These are phyloP conservation scores for Apiotrichum siamense DNA, from an alignment of 1,284 basidiomycete genomes.

Conservation along the genomic window DNA sequence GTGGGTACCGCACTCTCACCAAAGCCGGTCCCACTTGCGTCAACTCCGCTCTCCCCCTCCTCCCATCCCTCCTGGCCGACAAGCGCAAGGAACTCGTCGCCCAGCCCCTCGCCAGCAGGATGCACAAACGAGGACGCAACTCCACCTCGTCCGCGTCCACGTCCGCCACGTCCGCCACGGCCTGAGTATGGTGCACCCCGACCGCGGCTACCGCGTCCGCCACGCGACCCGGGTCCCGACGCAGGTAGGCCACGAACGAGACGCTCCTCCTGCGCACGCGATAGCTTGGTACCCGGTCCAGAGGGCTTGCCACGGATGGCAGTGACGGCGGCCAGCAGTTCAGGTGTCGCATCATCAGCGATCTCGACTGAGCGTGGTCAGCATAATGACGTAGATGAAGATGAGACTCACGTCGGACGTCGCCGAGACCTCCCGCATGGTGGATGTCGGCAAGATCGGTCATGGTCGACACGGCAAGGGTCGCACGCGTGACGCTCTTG, in stretches of 20 bases:
- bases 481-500: constrained; percentile 1
- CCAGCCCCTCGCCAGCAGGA: background rate
- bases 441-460: constrained; percentile 16
- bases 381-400: background rate
- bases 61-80: background rate
- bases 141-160: background rate
- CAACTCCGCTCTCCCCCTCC: background rate
- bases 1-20: no score
- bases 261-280: constrained; percentile 14
- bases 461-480: constrained; percentile 6
- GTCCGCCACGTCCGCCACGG: background rate
- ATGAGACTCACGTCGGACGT: constrained; percentile 8
- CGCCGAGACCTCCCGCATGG: constrained; percentile 12
- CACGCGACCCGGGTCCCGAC: constrained; percentile 13
- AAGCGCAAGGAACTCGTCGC: background rate
- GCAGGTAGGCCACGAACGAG: constrained; percentile 14
- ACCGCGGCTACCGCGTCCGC: constrained; percentile 5
- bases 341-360: constrained; percentile 7
- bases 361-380: constrained; percentile 18
- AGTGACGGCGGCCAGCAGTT: constrained; percentile 12
- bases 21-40: no score
- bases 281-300: constrained; percentile 6
- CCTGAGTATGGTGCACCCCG: background rate
- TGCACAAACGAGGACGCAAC: no score
- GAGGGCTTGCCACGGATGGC: constrained; percentile 11